Evolutionary conservation across 306 rosid genomes (phyloP).

Genomic region (Cercis canadensis): DNA sequence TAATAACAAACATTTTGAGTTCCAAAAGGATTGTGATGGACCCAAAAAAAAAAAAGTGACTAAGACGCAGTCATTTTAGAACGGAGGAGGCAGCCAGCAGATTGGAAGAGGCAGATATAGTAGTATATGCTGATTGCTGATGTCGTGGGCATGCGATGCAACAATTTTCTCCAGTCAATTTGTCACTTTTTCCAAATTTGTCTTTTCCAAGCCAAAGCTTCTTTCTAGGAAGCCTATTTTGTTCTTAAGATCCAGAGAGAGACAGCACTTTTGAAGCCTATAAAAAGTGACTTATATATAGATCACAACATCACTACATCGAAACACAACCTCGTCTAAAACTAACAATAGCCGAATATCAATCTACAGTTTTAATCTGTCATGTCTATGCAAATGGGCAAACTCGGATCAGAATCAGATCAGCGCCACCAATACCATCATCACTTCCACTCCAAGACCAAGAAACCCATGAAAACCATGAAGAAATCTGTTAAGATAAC

Average conservation of each 20-base stretch:
- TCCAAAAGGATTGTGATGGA: too few species aligned
- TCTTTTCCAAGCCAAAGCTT: not conserved
- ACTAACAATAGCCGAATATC: not conserved
- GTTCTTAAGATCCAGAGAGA: too few species aligned
- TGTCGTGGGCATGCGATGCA: not conserved
- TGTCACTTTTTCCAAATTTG: slow-evolving; percentile 18
- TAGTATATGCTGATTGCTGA: not conserved
- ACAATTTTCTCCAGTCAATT: not conserved
- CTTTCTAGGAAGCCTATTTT: not conserved
- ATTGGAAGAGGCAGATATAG: not conserved
- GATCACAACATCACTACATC: not conserved
- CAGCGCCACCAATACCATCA: not conserved
- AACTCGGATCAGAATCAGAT: not conserved
- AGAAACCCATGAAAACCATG: not conserved
- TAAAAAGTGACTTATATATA: too few species aligned
- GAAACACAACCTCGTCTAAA: not conserved
- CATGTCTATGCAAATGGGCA: slow-evolving; percentile 2
- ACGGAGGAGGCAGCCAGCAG: slow-evolving; percentile 6
- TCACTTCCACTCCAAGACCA: not conserved
- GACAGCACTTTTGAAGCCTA: too few species aligned
- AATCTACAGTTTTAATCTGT: not conserved
- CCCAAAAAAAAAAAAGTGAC: not conserved
- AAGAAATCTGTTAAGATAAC: slow-evolving; percentile 39
- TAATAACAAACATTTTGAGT: too few species aligned
- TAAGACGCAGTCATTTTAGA: slow-evolving; percentile 41